phyloP scores from a whole-genome alignment of 2,329 filamentous ascomycete species.

The Tolypocladium ovalisporum region DNA sequence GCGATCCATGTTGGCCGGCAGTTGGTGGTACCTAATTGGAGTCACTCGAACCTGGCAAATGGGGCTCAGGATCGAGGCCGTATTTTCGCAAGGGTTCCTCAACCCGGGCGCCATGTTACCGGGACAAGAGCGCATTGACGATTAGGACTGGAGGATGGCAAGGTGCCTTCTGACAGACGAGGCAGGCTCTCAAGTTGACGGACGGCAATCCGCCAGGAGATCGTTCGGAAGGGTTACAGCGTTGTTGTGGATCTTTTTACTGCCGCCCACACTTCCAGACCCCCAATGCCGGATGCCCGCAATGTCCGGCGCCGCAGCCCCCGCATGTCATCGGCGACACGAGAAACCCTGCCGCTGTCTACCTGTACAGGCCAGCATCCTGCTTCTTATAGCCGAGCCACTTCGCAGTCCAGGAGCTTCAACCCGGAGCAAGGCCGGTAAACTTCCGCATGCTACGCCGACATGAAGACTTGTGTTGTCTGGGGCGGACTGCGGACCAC shows the following conservation, averaged over 20 bases:
- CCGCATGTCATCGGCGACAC: too few species aligned
- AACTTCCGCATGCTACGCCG: not conserved
- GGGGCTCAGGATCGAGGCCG: constrained; percentile 41
- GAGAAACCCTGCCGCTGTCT: too few species aligned
- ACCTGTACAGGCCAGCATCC: too few species aligned
- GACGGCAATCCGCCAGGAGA: constrained; percentile 45
- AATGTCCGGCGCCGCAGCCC: too few species aligned
- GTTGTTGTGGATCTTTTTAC: constrained; percentile 46
- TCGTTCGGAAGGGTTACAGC: constrained; percentile 37
- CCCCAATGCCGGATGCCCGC: too few species aligned
- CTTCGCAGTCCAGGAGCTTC: not conserved
- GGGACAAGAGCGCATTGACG: constrained; percentile 19
- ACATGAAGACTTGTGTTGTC: not conserved
- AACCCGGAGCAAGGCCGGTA: not conserved
- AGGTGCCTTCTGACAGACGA: constrained; percentile 16
- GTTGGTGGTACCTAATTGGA: too few species aligned
- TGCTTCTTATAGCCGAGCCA: not conserved
- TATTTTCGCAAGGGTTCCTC: constrained; percentile 41
- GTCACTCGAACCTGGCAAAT: too few species aligned
- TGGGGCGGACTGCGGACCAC: not conserved
- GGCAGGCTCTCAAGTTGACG: constrained; percentile 18
- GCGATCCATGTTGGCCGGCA: constrained; percentile 68
- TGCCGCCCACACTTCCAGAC: constrained; percentile 1
- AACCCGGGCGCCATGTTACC: constrained; percentile 18
- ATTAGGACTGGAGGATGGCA: constrained; percentile 18